Conservation (phyloP, 208 protist species). For the Acanthamoeba healyi region DNA sequence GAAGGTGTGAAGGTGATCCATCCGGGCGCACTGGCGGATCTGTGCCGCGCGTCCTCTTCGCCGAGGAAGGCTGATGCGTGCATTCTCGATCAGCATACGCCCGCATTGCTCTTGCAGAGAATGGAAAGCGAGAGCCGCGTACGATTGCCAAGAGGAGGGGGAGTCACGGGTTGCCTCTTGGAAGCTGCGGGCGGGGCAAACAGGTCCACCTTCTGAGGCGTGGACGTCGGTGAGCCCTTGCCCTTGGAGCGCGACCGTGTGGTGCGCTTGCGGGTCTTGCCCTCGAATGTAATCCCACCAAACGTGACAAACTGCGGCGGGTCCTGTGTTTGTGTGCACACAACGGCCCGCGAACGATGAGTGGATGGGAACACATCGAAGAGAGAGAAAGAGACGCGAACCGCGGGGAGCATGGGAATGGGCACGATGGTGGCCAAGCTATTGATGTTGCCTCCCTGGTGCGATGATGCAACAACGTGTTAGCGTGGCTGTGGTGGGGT, state of each 20-base stretch:
- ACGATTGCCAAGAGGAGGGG: neutral
- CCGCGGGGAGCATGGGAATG: conserved; percentile 46
- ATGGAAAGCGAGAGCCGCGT: no score
- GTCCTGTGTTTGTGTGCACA: neutral
- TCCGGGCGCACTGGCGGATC: neutral
- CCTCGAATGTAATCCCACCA: neutral
- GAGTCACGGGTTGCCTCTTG: neutral
- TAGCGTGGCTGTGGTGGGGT: no score
- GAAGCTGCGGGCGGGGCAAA: neutral
- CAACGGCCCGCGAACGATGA: neutral
- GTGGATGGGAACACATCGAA: no score
- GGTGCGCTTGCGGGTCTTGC: neutral
- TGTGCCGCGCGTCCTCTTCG: neutral
- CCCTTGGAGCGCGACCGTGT: neutral
- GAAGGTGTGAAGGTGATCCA: conserved; percentile 1
- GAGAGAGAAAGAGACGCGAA: neutral
- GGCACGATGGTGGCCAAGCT: conserved; percentile 5
- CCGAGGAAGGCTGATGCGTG: no score
- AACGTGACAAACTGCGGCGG: neutral
- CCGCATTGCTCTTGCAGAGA: no score
- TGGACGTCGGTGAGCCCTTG: neutral
- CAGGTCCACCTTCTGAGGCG: neutral
- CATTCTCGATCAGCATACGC: no score
- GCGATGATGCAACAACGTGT: no score
- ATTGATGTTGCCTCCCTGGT: conserved; percentile 21